Conservation (phyloP, 2,329 filamentous ascomycete species). For the Metarhizium robertsii region DNA sequence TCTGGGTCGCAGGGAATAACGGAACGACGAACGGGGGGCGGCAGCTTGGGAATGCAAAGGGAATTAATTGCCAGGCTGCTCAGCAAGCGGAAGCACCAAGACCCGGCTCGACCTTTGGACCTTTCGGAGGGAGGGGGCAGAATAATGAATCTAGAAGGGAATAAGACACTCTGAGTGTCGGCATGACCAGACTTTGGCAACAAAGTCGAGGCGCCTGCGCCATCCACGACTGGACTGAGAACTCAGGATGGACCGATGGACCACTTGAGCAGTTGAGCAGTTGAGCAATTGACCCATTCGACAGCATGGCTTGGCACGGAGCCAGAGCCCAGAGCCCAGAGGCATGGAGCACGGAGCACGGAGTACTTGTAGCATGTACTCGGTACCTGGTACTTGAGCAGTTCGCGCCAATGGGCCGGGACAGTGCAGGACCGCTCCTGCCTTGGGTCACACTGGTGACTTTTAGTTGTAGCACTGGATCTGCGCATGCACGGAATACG, state of each 20-base stretch:
- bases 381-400: too few species aligned
- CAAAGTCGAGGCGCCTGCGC: not conserved
- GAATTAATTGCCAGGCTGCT: not conserved
- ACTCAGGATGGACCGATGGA: not conserved
- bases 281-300: not conserved
- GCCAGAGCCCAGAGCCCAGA: too few species aligned
- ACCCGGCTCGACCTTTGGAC: too few species aligned
- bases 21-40: constrained; percentile 3
- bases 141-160: not conserved
- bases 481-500: too few species aligned
- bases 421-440: not conserved
- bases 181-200: not conserved
- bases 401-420: not conserved
- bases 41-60: constrained; percentile 1
- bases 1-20: constrained; percentile 22
- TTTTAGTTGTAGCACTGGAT: too few species aligned
- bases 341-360: too few species aligned
- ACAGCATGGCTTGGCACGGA: not conserved
- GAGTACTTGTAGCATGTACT: too few species aligned
- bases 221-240: not conserved
- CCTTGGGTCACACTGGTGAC: not conserved
- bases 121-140: constrained; percentile 7
- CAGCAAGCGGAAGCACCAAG: not conserved
- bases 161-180: not conserved
- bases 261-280: not conserved